phyloP scores from a whole-genome alignment of 352 stramenopile genomes.

The Blastocystis sp. region DNA sequence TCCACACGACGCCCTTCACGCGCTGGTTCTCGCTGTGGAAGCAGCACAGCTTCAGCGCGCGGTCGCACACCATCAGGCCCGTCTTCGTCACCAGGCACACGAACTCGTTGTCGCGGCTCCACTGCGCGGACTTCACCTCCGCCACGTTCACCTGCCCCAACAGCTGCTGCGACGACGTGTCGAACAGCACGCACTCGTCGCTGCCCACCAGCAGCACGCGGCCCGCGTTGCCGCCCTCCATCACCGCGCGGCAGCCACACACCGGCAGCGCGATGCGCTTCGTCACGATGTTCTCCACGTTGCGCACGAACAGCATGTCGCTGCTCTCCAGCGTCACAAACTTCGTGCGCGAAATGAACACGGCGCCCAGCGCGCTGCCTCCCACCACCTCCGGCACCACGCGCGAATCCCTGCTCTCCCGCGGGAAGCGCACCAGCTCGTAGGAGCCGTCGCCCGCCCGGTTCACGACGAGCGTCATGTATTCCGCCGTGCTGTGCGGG shows the following conservation, averaged over 20 bases:
- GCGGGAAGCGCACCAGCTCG: conserved; percentile 89
- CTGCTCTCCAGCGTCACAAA: conserved; percentile 95
- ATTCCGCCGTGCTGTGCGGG: conserved; percentile 87
- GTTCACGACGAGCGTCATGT: conserved; percentile 88
- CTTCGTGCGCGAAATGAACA: conserved; percentile 95
- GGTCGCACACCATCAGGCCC: neutral
- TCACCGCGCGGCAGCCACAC: conserved; percentile 75
- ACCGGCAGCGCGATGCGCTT: conserved; percentile 88
- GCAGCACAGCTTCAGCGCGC: neutral
- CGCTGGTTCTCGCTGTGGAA: conserved; percentile 91
- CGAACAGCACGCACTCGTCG: conserved; percentile 95
- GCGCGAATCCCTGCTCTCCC: conserved; percentile 73
- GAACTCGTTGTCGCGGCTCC: conserved; percentile 92
- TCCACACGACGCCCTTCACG: conserved; percentile 89
- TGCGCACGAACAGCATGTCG: conserved; percentile 76
- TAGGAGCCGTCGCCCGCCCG: conserved; percentile 93
- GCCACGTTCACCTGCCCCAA: conserved; percentile 90
- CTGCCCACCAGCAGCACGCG: conserved; percentile 91
- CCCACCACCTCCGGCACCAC: conserved; percentile 87
- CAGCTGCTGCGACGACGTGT: conserved; percentile 91
- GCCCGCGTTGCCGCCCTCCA: conserved; percentile 88
- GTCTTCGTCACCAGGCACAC: conserved; percentile 93
- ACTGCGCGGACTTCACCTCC: conserved; percentile 94
- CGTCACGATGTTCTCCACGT: conserved; percentile 74
- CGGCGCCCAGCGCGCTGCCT: conserved; percentile 87